A percentile compares a stretch with the other conserved stretches of the same genome.
Conservation (phyloP, 148 eudicot genomes). For the Agrostemma githago region DNA sequence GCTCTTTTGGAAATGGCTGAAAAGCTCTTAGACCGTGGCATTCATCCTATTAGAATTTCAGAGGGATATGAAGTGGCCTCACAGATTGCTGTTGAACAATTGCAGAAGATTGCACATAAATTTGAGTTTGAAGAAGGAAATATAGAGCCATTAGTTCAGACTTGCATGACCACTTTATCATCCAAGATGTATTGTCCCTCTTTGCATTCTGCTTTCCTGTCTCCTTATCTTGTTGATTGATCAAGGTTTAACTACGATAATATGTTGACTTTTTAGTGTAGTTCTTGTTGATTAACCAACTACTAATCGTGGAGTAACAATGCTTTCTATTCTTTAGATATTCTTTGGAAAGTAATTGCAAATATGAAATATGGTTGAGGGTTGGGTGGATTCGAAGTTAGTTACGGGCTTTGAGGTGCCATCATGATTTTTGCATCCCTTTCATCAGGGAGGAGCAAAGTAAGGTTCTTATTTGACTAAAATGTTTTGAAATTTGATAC, state of each 20-base stretch:
- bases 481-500: background rate
- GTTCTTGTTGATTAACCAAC: background rate
- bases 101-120: conserved; percentile 70
- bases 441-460: background rate
- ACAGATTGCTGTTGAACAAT: conserved; percentile 73
- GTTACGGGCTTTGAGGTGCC: background rate
- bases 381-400: background rate
- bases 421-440: background rate
- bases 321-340: background rate
- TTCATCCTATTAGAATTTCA: conserved; percentile 89
- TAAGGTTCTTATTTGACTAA: background rate
- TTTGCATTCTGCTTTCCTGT: background rate
- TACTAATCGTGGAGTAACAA: background rate
- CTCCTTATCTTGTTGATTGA: background rate
- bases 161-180: conserved; percentile 98
- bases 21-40: conserved; percentile 81
- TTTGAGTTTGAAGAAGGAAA: conserved; percentile 57
- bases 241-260: background rate
- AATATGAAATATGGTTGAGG: background rate
- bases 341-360: background rate
- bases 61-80: conserved; percentile 96
- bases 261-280: background rate
- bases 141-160: conserved; percentile 72
- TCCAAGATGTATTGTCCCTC: conserved; percentile 67
- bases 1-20: conserved; percentile 85